Evolutionary conservation across 2,329 filamentous ascomycete species (phyloP), one percentile per base, ranked within the genome.

Genomic region (Claviceps lovelessii): DNA sequence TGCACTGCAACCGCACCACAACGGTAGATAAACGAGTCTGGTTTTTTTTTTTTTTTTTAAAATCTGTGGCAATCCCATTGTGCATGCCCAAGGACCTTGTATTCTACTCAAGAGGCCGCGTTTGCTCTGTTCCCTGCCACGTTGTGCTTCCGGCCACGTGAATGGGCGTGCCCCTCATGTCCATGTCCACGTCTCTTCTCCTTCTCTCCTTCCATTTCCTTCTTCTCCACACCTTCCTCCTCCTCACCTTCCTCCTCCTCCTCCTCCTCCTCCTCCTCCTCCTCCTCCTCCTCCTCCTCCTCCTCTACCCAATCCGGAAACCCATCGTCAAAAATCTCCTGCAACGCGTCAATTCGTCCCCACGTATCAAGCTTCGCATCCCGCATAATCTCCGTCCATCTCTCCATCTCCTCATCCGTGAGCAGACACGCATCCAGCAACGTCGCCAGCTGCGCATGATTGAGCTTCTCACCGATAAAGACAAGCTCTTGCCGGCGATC

Each of bases 401-500:
- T 64, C 35, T 63, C 64, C 63, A 76, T 78, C 66, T 88, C 85
- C 0, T 64, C 64, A 28, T 84, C 77, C n/a, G 75, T 74, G 3
- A 88, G 64, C 29, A 88, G 64, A 61, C 84, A 87, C 2, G 64
- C 67, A 61, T 88, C 80, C 4, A 88, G 64, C 39, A 76, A 64
- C 5, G 65, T 67, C 29, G 74, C 76, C 17, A 88, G 68, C 0
- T 70, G 73, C 5, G 65, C 62, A 1, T 72, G 62, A 51, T 86
- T 73, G 15, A 88, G 71, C 5, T 74, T 73, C 65, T 87, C 83
- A 0, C 85, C 85, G 55, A 89, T 88, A 57, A 88, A 85, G 3
- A 88, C 85, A 7, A 88, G 64, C 64, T 88, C 85, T 63, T 88
- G 84, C 2, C 84, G 73, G 1, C 84, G 73, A 60, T 88, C 85